Evolutionary conservation across 805 yeast species (phyloP), one percentile per base, ranked within the genome.

Genomic region (Lipomyces japonicus): DNA sequence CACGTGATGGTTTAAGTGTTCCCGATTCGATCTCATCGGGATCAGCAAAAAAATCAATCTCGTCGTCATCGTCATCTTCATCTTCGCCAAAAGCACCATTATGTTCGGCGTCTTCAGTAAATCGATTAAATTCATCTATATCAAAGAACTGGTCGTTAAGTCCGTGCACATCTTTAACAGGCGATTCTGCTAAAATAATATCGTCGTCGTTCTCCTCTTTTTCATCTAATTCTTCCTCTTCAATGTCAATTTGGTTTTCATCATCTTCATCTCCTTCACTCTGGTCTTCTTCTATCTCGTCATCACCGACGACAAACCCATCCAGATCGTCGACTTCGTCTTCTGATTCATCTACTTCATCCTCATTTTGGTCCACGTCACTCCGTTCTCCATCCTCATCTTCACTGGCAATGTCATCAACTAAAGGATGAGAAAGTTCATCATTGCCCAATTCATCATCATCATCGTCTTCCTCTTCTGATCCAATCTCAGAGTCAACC

Each of bases 81-180:
- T 66, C 72, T 21, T 65, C 66, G 14, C 68, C 69, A 35, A 31
- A 36, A 32, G 32, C 25, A 7, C 37, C 50, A 12, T 44, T 25
- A 25, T 25, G 51, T 24, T 53, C 61, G 30, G 59, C 52, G 4
- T 46, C 59, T 54, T 84, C 91, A n/a, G 81, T 79, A 64, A 82
- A 88, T 62, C 76, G 78, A 68, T 84, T 86, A 71, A 86, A 91
- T 46, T 84, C 86, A 58, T 88, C 95, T 37, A 91, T 79, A 52
- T 86, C 81, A 64, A 91, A 91, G 59, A 89, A 83, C 4, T 81
- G 86, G 61, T 87, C 95, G 63, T 90, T 86, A 26, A 90, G 73
- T 1, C 89, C 91, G 61, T 75, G 77, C 1, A 69, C 75, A 61
- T 81, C 86, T 36, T 74, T 72, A 23, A 51, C 59, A 12, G 62